Conservation (phyloP, 164 flowering plant species). For the Euptelea pleiosperma region DNA sequence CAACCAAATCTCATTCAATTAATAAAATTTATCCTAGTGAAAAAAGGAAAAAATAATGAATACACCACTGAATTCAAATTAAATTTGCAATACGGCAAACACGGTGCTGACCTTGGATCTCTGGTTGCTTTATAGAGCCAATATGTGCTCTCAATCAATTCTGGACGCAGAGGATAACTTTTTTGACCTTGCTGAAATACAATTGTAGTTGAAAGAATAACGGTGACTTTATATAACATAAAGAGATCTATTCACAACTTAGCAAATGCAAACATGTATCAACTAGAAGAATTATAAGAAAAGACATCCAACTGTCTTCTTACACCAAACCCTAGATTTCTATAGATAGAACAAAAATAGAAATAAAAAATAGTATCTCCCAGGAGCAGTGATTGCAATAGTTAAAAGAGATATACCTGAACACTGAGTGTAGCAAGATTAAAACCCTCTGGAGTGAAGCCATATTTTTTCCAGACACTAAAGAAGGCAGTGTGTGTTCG, state of each 20-base stretch:
- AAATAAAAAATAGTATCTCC: no score
- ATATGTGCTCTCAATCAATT: conserved; percentile 96
- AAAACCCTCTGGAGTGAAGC: conserved; percentile 98
- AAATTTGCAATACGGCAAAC: neutral
- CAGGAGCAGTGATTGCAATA: neutral
- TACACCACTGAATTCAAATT: neutral
- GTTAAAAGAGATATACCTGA: conserved; percentile 57
- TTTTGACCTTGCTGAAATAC: conserved; percentile 78
- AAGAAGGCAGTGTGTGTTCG: conserved; percentile 93
- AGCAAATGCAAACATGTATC: neutral
- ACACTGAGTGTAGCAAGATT: conserved; percentile 89
- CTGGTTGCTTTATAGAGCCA: conserved; percentile 99
- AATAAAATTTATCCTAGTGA: neutral
- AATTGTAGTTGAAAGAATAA: neutral
- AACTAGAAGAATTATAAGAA: neutral
- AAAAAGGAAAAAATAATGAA: conserved; percentile 2
- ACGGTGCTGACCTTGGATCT: conserved; percentile 62
- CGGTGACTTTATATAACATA: neutral
- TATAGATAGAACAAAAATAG: no score
- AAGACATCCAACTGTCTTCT: no score
- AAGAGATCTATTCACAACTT: neutral
- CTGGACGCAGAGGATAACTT: conserved; percentile 96
- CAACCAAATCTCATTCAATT: neutral
- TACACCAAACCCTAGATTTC: no score
- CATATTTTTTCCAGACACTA: conserved; percentile 95